Percentiles rank a stretch among this genome's conserved stretches.
Conservation (phyloP, 129 eudicot genomes). For the sunflower (Helianthus annuus) region HanXRQr2.0-SUNRISE NC_035447.2:92323765-92324264, state of each 20-base stretch:
- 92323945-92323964: no score
- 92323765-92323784: no score
- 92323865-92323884: no score
- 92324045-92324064: neutral
- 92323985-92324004: neutral
- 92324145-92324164: neutral
- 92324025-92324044: neutral
- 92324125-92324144: neutral
- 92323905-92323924: no score
- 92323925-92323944: no score
- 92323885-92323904: no score
- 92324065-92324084: neutral
- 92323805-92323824: no score
- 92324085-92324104: neutral
- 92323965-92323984: neutral
- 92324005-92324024: neutral
- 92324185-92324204: slow-evolving; percentile 14
- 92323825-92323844: no score
- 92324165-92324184: neutral
- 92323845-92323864: no score
- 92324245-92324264: slow-evolving; percentile 58
- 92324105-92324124: neutral
- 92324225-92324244: slow-evolving; percentile 43
- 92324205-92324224: slow-evolving; percentile 6
- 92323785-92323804: no score